Evolutionary conservation across 2,329 filamentous ascomycete genomes (phyloP).

Genomic region (Trichoderma semiorbis): DNA sequence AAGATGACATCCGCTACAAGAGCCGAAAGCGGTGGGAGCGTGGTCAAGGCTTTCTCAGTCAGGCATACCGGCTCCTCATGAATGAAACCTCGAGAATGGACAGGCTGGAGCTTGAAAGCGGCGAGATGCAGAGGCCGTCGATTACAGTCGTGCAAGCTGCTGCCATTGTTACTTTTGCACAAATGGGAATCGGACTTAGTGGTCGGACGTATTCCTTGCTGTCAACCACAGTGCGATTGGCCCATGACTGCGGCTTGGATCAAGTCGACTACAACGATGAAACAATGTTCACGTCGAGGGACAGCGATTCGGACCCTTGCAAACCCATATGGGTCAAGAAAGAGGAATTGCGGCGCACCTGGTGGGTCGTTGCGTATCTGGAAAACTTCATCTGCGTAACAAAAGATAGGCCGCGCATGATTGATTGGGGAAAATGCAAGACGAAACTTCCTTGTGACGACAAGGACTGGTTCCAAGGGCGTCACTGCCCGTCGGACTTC

Average conservation of each 20-base stretch:
- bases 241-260: neutral
- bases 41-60: neutral
- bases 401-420: neutral
- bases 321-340: neutral
- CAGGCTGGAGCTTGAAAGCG: neutral
- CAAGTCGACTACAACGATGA: neutral
- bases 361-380: neutral
- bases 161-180: neutral
- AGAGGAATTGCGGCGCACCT: neutral
- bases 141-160: neutral
- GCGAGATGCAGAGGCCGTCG: neutral
- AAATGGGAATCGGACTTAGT: neutral
- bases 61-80: neutral
- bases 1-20: neutral
- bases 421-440: neutral
- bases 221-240: neutral
- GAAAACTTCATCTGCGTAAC: neutral
- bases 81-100: neutral
- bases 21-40: neutral
- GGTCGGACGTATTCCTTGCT: neutral
- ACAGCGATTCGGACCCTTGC: neutral
- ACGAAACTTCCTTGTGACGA: neutral
- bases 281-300: neutral
- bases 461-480: neutral
- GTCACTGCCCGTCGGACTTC: neutral